Conservation (phyloP, 495 filamentous ascomycete species). For the Trichocladium antarcticum region DNA sequence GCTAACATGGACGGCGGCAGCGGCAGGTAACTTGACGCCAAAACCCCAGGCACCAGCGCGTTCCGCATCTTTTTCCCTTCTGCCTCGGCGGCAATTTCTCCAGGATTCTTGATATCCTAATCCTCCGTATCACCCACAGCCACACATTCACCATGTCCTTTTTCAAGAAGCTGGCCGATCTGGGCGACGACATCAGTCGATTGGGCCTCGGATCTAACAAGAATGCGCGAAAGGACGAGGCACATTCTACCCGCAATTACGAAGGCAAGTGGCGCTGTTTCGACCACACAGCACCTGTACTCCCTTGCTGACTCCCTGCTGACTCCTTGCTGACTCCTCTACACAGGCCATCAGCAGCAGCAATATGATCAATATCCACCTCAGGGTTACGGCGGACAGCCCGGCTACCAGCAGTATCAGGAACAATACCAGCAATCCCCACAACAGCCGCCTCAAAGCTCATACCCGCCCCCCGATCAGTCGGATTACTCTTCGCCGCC, state of each 20-base stretch:
- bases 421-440: conserved; percentile 9
- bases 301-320: background rate
- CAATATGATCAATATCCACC: conserved; percentile 18
- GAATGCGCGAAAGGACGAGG: conserved; percentile 11
- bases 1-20: too few species aligned
- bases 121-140: background rate
- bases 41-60: too few species aligned
- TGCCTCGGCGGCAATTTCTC: too few species aligned
- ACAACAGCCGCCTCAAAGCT: conserved; percentile 4
- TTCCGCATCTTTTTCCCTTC: too few species aligned
- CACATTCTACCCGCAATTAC: background rate
- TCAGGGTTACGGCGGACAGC: conserved; percentile 22
- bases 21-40: too few species aligned
- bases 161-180: conserved; percentile 23
- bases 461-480: background rate
- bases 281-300: background rate
- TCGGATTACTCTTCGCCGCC: conserved; percentile 13
- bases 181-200: conserved; percentile 13
- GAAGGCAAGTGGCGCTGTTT: background rate
- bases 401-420: conserved; percentile 11
- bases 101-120: too few species aligned
- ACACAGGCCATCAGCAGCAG: conserved; percentile 10
- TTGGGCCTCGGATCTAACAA: conserved; percentile 16
- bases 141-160: conserved; percentile 19
- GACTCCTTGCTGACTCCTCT: background rate